Base-by-base conservation (phyloP, 805 yeast genomes). In the Candida argentea region DNA sequence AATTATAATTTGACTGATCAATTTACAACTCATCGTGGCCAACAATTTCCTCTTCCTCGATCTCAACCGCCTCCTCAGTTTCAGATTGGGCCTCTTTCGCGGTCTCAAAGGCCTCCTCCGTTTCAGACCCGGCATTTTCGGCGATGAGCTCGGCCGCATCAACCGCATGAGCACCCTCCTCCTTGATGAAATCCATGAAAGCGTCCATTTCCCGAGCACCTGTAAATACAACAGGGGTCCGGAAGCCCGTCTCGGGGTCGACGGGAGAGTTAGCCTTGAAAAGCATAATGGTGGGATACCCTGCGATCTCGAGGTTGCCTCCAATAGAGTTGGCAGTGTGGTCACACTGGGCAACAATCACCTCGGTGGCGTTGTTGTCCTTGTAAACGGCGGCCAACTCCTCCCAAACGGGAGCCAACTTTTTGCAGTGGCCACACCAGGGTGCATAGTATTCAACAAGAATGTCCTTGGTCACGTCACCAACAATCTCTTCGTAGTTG, bases 341-440 rank as follows among this genome's bases (percentile, higher is more conserved):
- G 60, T 91, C 95, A 32, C 91, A 59, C 57, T 87, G 75, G 42
- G 95, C 95, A 47, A 91, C 62, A 23, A 75, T 52, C 34, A 89
- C 81, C 50, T 75, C 66, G 23, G 62, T 35, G 11, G 29, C 37
- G 27, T 44, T 50, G 30, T 60, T 60, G 30, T 57, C 52, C 48
- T 76, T 73, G 57, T 68, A 82, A 30, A 79, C 44, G 28, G 63
- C 76, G 29, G 89, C 96, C 40, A 91, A 71, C 51, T 87, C 91
- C 52, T 83, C 93, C 66, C 76, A 89, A 33, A 65, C 67, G 49
- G 95, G 95, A 29, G 89, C 89, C 53, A 86, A 68, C 58, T 72
- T 82, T 68, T 84, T 85, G 67, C 95, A 85, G 67, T 86, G 95
- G 26, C 95, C 93, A 66, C 95, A 86, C 95, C 95, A 87, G 61